Base-by-base conservation (phyloP, 2,329 filamentous ascomycete species). In the Venturia oleaginea region DNA sequence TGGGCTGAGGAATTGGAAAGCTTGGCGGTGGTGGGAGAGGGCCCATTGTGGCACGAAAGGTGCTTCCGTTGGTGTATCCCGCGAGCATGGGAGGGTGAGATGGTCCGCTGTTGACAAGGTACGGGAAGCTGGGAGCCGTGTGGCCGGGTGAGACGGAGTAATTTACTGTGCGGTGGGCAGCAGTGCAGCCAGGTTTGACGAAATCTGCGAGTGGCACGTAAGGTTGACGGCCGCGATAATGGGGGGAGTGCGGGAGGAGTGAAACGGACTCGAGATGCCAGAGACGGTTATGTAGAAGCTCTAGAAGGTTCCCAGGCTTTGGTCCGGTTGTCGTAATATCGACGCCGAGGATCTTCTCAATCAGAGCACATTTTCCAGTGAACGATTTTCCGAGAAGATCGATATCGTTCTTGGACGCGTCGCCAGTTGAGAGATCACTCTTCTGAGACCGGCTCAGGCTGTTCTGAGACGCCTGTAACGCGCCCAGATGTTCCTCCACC, bases 291-390 rank as follows among this genome's bases (percentile, higher is more conserved):
- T 62, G 60, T 2, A 62, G 22, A 15, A 48, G 22, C 43, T 62
- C 60, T 8, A 62, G 40, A n/a, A 62, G 38, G 42, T 62, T 48
- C 19, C 43, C 38, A 11, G 60, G 42, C 60, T 62, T 62, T 24
- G 60, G 60, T 37, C 60, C 60, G 22, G 60, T 62, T 4, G 60
- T 62, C 19, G 60, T 62, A 19, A 62, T 48, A 19, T 62, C 60
- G 4, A 62, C 32, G 30, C 60, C 60, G 1, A 62, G 42, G 27
- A 46, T 32, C 32, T 62, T 62, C 32, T 62, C 60, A n/a, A 62
- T 32, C 10, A 62, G 42, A 27, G 60, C n/a, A 22, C 15, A 62
- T 48, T 62, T 62, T 10, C 43, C 42, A 48, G 40, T 51, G 27
- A 62, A 62, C 7, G 60, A 43, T 27, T 46, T 24, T 24, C 42